Evolutionary conservation across 2,329 filamentous ascomycete species (phyloP).

Genomic region (Neofusicoccum cordaticola): DNA sequence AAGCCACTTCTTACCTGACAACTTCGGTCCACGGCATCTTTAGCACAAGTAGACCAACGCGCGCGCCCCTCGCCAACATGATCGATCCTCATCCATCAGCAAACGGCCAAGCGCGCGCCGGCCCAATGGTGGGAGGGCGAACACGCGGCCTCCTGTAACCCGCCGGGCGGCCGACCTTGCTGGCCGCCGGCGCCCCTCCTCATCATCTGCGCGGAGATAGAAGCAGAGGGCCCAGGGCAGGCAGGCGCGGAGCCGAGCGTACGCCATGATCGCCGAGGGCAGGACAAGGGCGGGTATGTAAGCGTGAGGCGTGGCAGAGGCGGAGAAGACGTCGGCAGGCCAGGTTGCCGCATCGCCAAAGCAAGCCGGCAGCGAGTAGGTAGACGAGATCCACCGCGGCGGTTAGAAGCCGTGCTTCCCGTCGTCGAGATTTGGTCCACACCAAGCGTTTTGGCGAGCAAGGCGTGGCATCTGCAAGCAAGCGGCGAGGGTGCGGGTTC

Average conservation of each 20-base stretch:
- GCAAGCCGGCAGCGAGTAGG: not conserved
- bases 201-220: not conserved
- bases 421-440: not conserved
- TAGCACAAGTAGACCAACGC: not conserved
- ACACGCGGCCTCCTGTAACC: slow-evolving; percentile 4
- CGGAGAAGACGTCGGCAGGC: not conserved
- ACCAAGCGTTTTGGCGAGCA: not conserved
- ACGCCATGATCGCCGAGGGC: not conserved
- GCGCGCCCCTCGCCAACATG: not conserved
- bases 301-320: not conserved
- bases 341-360: not conserved
- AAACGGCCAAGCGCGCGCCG: not conserved
- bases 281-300: slow-evolving; percentile 7
- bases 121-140: not conserved
- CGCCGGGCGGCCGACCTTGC: not conserved
- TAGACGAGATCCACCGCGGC: slow-evolving; percentile 5
- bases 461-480: not conserved
- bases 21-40: not conserved
- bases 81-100: not conserved
- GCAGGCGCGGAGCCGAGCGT: not conserved
- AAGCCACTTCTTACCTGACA: slow-evolving; percentile 8
- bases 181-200: not conserved
- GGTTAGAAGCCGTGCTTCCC: not conserved
- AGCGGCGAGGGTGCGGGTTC: not conserved
- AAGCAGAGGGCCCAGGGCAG: not conserved